Evolutionary conservation across 768 basidiomycete genomes (phyloP), one percentile per base, ranked within the genome.

Genomic region (Multifurca ochricompacta): DNA sequence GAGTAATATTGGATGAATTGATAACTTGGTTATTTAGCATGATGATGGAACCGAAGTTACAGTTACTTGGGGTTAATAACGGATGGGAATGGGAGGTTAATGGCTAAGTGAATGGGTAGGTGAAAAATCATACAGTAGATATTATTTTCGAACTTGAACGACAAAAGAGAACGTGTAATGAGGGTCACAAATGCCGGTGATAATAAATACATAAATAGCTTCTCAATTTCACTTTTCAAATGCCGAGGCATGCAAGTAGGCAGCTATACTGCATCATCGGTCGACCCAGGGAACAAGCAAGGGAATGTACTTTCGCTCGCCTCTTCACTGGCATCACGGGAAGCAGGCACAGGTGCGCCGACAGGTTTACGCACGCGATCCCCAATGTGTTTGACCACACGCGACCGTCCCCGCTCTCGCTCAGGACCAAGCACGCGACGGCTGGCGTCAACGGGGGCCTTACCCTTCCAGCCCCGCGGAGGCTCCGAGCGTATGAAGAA

Each of bases 401-500:
- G 58, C 28, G 60, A 61, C 16, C 60, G 58, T n/a, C 60, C 60
- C 27, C 60, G 60, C 36, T 61, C 60, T 8, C 47, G 59, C 34
- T 59, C 60, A 2, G 35, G 10, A 14, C 18, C 28, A 4, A 27
- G 50, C 2, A 35, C 18, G 27, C 30, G 59, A 31, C 40, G 47
- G 21, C 43, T 2, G 6, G 18, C 21, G 2, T 21, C 53, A 31
- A 18, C 51, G 6, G 58, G 54, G 9, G 50, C 60, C 40, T 61
- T 61, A 19, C 58, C 53, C 58, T 61, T 61, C 51, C 25, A 27
- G 11, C 21, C 16, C 11, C 11, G 47, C 28, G 35, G 46, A 11
- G 37, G n/a, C 9, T 55, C 68, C 0, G 74, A 69, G 18, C 68
- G 65, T 37, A 82, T 59, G 32, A 77, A 67, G 50, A 67, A 66